Evolutionary conservation across 345 rosid species (phyloP).

Genomic region (Gossypium anomalum): DNA sequence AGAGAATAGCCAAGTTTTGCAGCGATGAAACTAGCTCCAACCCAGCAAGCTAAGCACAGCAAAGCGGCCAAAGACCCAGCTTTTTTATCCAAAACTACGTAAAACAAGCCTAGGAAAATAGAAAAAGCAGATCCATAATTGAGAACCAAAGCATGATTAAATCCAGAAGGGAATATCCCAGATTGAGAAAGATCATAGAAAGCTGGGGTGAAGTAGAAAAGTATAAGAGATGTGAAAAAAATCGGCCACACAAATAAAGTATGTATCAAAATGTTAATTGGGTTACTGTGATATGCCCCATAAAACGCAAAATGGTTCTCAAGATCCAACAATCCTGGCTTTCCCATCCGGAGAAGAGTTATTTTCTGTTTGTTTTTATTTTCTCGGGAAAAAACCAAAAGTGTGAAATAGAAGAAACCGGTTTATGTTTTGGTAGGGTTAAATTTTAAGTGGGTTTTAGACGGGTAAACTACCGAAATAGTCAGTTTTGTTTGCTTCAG

Average conservation of each 20-base stretch:
- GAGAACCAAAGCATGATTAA: background rate
- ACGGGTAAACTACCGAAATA: no score
- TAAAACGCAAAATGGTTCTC: background rate
- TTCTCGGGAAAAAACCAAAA: background rate
- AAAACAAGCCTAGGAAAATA: background rate
- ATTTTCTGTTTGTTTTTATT: background rate
- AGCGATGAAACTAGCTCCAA: background rate
- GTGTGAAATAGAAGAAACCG: background rate
- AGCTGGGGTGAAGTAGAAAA: background rate
- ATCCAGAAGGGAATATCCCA: background rate
- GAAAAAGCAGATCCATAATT: background rate
- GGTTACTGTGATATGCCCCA: background rate
- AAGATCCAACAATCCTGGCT: background rate
- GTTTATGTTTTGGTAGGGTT: no score
- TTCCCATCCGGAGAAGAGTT: background rate
- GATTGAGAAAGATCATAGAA: background rate
- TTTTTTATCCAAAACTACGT: background rate
- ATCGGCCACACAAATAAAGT: background rate
- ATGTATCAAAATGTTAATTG: background rate
- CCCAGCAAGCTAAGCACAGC: constrained; percentile 1
- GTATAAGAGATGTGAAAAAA: background rate
- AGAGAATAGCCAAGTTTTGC: background rate
- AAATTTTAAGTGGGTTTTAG: background rate
- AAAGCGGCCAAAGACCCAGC: constrained; percentile 1
- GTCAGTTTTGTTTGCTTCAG: no score